Base-by-base conservation (phyloP, 2,329 filamentous ascomycete genomes). In the Dactylellina sp. region DNA sequence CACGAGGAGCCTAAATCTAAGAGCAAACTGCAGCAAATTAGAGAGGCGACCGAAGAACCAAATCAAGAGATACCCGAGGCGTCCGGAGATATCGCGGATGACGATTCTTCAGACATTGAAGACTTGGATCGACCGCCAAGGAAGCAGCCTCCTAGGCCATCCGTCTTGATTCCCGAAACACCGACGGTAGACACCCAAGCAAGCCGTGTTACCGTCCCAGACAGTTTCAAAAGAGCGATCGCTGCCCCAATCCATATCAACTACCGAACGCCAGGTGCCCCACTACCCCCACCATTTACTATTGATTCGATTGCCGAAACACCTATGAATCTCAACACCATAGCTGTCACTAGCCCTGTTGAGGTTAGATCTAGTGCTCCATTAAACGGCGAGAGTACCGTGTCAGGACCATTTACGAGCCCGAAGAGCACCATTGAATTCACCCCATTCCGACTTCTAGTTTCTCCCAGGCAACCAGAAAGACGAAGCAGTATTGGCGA, bases 181-280 rank as follows among this genome's bases (percentile, higher is more conserved):
- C 70, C 70, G 9, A 22, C 18, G 1, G 25, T 24, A 25, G 55
- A 53, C 42, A 74, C 61, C 2, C 70, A 74, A 53, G 57, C 70
- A 2, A 66, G 70, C 32, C 24, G 40, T 4, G 18, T 74, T 9
- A 32, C 46, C 2, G 18, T 74, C 16, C 70, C 70, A 37, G 70
- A 74, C 2, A 74, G 70, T 50, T 74, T 74, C 35, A 74, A 62
- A 35, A 74, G 22, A 22, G 70, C 53, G 1, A 66, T 74, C 22
- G 50, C 61, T 2, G 70, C 61, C 16, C 70, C 70, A 2, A 66
- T 74, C 9, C 49, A 55, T 12, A 56, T 40, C 25, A 32, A 1
- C 0, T 66, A 49, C 16, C 42, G 47, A 28, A 66, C 70, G 9
- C 61, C 70, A 3, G 49, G 28, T 9, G 61, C 61, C 11, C 55